These are phyloP conservation scores for Rhododendron molle DNA, from an alignment of 148 eudicot species.

Conservation along the genomic window DNA sequence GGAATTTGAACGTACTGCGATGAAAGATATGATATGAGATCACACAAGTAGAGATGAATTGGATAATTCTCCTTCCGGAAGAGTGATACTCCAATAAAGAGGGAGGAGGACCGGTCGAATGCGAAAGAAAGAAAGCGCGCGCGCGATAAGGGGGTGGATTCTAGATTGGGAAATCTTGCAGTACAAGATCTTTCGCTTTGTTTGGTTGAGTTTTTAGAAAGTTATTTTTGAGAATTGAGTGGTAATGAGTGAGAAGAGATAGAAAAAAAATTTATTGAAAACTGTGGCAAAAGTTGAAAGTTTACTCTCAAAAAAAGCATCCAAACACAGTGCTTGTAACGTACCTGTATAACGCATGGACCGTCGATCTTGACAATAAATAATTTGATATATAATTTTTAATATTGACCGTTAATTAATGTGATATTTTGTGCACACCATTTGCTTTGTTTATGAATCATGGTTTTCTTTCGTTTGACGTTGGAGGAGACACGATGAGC, in stretches of 20 bases:
- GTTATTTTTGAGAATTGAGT: no score
- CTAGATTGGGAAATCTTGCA: no score
- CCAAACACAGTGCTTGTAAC: no score
- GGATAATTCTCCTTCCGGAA: not conserved
- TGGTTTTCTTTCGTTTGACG: not conserved
- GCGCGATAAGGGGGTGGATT: not conserved
- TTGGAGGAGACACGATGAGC: not conserved
- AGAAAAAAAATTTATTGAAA: no score
- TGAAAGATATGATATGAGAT: not conserved
- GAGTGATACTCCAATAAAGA: not conserved
- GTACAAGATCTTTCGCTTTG: no score
- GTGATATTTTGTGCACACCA: not conserved
- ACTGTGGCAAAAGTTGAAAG: no score
- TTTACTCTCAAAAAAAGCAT: no score
- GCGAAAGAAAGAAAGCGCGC: not conserved
- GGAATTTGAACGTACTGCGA: not conserved
- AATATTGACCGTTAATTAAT: not conserved
- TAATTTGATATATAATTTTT: no score
- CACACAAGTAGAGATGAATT: not conserved
- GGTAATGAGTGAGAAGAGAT: no score
- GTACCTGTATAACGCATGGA: no score
- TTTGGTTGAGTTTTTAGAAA: no score
- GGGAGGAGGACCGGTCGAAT: not conserved
- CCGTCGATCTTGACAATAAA: no score
- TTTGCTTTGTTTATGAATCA: not conserved